Base-by-base conservation (phyloP, 163 green algal species). In the Scenedesmus sp. region DNA sequence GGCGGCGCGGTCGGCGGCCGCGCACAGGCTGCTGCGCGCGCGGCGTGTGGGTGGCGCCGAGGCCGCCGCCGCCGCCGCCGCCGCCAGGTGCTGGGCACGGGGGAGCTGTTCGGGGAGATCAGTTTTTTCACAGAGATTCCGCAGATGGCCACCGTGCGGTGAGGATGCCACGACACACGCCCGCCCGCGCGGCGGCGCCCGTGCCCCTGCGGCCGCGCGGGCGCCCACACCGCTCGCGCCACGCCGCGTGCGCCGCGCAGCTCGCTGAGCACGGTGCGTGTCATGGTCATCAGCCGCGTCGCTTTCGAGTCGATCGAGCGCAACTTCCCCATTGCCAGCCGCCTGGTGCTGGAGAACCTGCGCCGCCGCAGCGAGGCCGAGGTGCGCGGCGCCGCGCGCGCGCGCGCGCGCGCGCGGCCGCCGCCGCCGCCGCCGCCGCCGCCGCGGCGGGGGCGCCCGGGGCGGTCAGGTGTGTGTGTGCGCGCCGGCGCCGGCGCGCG, bases 281-380 rank as follows among this genome's bases (percentile, higher is more conserved):
- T 88, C 50, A 85, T 88, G 70, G 83, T 84, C 24, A 81, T 88
- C 39, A 62, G 58, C 44, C 74, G 81, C 6, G 44, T 15, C 39
- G 51, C 72, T 0, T 88, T 83, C 60, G 83, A 87, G 28, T 78
- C 73, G 10, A 75, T 87, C 0, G 80, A 82, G 29, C 72, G 85
- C n/a, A 64, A 39, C 26, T 87, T 87, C 80, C 81, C 76, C 33
- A 75, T 83, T 33, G 77, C 70, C 14, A 36, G 45, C 2, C 53
- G 75, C 15, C 73, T 81, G 28, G 80, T 87, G 73, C 80, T 87
- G 24, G 74, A 84, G 24, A 87, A 83, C 36, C 75, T 87, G 28
- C 22, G 58, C 42, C 51, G 64, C 34, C 42, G 60, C 31, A 60
- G 39, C 0, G 39, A 87, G 63, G 24, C 63, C n/a, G 42, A 47